Evolutionary conservation across 192 early-diverging fungal genomes (phyloP).

Genomic region (Podila clonocystis): DNA sequence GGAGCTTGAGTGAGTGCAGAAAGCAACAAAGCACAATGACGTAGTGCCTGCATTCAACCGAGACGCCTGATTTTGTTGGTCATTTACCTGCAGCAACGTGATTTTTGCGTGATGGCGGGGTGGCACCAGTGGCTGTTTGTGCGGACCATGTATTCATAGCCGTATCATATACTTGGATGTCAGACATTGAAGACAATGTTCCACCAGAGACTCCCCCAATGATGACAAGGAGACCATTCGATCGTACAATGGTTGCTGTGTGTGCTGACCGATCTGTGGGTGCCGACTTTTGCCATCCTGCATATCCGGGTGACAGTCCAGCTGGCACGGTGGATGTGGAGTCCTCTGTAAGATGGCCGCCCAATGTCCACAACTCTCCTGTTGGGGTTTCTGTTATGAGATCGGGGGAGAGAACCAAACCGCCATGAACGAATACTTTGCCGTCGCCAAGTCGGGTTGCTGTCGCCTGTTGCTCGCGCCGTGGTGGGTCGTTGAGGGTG

Average conservation of each 20-base stretch:
- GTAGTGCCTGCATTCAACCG: not conserved
- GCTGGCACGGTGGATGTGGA: slow-evolving; percentile 2
- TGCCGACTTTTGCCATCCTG: slow-evolving; percentile 31
- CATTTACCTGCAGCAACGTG: slow-evolving; percentile 43
- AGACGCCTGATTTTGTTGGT: not conserved
- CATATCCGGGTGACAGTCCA: slow-evolving; percentile 24
- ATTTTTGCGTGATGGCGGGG: slow-evolving; percentile 27
- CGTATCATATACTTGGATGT: slow-evolving; percentile 44
- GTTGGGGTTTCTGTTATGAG: slow-evolving; percentile 15
- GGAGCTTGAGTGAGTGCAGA: not conserved
- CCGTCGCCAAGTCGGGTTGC: slow-evolving; percentile 33
- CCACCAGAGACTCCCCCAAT: slow-evolving; percentile 38
- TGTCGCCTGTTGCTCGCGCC: slow-evolving; percentile 26
- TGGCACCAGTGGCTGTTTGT: slow-evolving; percentile 39
- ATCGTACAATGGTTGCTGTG: slow-evolving; percentile 35
- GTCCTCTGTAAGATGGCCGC: slow-evolving; percentile 18
- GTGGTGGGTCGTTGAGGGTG: slow-evolving; percentile 31
- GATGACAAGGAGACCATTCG: slow-evolving; percentile 30
- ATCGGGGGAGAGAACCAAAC: slow-evolving; percentile 24
- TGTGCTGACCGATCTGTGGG: slow-evolving; percentile 22
- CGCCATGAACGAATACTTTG: slow-evolving; percentile 36
- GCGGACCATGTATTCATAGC: slow-evolving; percentile 27
- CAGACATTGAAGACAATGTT: slow-evolving; percentile 25
- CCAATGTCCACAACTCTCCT: slow-evolving; percentile 32
- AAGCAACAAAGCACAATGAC: not conserved